Conservation (phyloP, 2,329 filamentous ascomycete species). For the Aspergillus fischeri region DNA sequence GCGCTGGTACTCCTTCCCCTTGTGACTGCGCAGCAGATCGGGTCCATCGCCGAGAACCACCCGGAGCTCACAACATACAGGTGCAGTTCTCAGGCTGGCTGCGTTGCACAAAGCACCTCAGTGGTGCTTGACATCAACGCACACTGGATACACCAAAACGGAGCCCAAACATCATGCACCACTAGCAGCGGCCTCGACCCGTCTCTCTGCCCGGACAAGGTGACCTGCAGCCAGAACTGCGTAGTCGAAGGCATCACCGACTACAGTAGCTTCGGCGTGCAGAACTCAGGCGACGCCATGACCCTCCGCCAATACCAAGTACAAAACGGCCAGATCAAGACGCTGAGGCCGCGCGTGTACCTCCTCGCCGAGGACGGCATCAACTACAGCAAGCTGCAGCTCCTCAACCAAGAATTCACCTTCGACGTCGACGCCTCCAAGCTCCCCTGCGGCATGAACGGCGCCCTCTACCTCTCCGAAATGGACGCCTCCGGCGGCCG, state of each 20-base stretch:
- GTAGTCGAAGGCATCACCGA: slow-evolving; percentile 50
- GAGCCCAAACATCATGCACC: slow-evolving; percentile 48
- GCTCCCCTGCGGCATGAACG: slow-evolving; percentile 66
- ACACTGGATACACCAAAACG: slow-evolving; percentile 47
- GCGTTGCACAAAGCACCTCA: slow-evolving; percentile 47
- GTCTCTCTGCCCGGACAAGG: slow-evolving; percentile 44
- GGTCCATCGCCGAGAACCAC: slow-evolving; percentile 46
- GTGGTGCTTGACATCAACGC: slow-evolving; percentile 53
- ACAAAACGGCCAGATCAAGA: slow-evolving; percentile 20
- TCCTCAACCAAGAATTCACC: slow-evolving; percentile 63
- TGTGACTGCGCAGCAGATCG: slow-evolving; percentile 50
- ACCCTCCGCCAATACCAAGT: slow-evolving; percentile 44
- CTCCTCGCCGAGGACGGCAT: slow-evolving; percentile 58
- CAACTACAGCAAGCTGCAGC: slow-evolving; percentile 59
- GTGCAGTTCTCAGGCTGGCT: slow-evolving; percentile 48
- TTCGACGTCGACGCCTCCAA: slow-evolving; percentile 67
- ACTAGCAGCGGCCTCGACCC: slow-evolving; percentile 47
- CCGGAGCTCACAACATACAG: slow-evolving; percentile 49
- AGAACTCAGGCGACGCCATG: slow-evolving; percentile 44
- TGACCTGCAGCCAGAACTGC: slow-evolving; percentile 51
- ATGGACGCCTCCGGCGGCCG: slow-evolving; percentile 59
- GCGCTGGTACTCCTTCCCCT: slow-evolving; percentile 37
- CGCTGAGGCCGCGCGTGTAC: slow-evolving; percentile 48
- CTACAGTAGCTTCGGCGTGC: slow-evolving; percentile 50
- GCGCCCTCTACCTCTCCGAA: slow-evolving; percentile 60